Percentiles rank a stretch among this genome's conserved stretches.
Evolutionary conservation across 352 stramenopile species (phyloP).

Genomic region (Globisporangium nagaii): DNA sequence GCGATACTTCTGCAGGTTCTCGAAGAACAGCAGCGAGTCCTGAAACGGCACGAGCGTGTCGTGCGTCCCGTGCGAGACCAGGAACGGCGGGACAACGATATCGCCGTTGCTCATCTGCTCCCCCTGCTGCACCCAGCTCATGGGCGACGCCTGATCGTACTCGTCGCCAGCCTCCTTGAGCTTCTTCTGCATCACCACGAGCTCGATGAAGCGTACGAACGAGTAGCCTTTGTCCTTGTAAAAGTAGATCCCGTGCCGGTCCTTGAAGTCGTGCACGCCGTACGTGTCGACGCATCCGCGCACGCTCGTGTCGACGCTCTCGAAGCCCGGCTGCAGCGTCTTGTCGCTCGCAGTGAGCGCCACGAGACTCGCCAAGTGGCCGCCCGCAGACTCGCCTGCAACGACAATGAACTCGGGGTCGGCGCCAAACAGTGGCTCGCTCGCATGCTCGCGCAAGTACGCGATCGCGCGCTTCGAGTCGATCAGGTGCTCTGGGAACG

Average conservation of each 20-base stretch:
- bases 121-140: slow-evolving; percentile 34
- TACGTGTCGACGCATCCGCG: slow-evolving; percentile 67
- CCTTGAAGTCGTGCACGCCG: slow-evolving; percentile 71
- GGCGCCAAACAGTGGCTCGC: slow-evolving; percentile 20
- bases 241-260: slow-evolving; percentile 57
- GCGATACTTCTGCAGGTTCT: slow-evolving; percentile 39
- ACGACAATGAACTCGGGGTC: slow-evolving; percentile 56
- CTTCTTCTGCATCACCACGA: slow-evolving; percentile 60
- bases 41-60: slow-evolving; percentile 54
- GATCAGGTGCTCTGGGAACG: slow-evolving; percentile 57
- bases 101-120: slow-evolving; percentile 8
- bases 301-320: slow-evolving; percentile 73
- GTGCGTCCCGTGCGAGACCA: slow-evolving; percentile 50
- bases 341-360: slow-evolving; percentile 61
- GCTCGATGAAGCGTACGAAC: slow-evolving; percentile 42
- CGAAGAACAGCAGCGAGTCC: slow-evolving; percentile 53
- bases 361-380: slow-evolving; percentile 63
- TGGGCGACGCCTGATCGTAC: slow-evolving; percentile 46
- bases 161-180: slow-evolving; percentile 35
- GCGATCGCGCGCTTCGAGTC: slow-evolving; percentile 59
- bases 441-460: slow-evolving; percentile 36
- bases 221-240: slow-evolving; percentile 32
- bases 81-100: slow-evolving; percentile 42
- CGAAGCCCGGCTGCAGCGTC: slow-evolving; percentile 67
- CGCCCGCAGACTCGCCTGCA: slow-evolving; percentile 56